Evolutionary conservation across 2,329 filamentous ascomycete genomes (phyloP), one percentile per base, ranked within the genome.

Genomic region (Cladosporium sp.): DNA sequence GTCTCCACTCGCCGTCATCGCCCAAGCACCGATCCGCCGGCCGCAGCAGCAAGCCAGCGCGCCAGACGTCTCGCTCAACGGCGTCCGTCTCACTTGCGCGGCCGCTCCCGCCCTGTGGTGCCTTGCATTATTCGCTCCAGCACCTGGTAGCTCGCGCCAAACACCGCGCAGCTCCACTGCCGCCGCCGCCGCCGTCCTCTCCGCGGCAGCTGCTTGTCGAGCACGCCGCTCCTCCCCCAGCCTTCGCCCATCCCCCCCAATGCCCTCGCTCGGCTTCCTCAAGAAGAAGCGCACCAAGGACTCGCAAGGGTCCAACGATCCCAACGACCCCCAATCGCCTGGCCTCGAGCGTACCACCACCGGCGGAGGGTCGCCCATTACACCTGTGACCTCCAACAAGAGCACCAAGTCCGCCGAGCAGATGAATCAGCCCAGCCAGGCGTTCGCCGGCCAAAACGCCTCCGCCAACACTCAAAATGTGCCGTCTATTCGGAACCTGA

Each of bases 231-330:
- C 49, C 35, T 38, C n/a, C 35, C 43, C 48, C 33, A 48, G 49
- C 49, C 54, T 46, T 19, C 40, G 44, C 43, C 40, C 34, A 49
- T 34, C 55, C 28, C 52, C 41, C 59, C 57, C 66, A 72, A 97
- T 98, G 93, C 93, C 91, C 84, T 88, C 83, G 73, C 82, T 96
- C 78, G 89, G 89, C 73, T 90, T 96, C 70, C 83, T 97, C 70
- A 96, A 96, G 82, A 97, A 95, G 83, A 95, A 95, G 82, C 86
- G 90, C 82, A 95, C 90, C 76, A 95, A 90, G 83, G 90, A 96
- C 77, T 87, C 84, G 65, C 71, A 74, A 63, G 74, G 77, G 59
- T 72, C 71, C 69, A 70, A 71, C 63, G 79, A 84, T 70, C 72
- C 79, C 68, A 82, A 84, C 69, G 78, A 82, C 69, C 84, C 88